phyloP scores from a whole-genome alignment of 2,329 filamentous ascomycete species.

The Meredithiella fracta region DNA sequence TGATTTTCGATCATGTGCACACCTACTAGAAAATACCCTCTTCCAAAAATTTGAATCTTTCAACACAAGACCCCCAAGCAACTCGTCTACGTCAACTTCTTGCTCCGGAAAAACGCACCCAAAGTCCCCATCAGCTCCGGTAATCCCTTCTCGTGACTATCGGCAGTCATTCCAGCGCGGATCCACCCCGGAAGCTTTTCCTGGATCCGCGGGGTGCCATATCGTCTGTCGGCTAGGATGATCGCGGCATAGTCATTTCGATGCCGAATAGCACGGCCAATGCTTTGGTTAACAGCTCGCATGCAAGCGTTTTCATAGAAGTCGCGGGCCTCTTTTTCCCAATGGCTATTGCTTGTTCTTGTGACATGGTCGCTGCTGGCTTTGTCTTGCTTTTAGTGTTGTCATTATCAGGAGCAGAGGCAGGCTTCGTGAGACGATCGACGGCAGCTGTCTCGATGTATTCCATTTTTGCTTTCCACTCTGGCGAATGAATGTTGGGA shows the following conservation, averaged over 20 bases:
- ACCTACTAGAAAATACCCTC: neutral
- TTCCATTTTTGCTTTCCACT: slow-evolving; percentile 84
- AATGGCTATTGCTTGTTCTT: slow-evolving; percentile 17
- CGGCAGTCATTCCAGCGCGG: slow-evolving; percentile 43
- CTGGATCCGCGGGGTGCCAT: slow-evolving; percentile 55
- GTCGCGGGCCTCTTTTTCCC: slow-evolving; percentile 49
- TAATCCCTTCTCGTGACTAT: slow-evolving; percentile 34
- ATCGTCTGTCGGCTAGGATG: slow-evolving; percentile 66
- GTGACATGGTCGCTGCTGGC: neutral
- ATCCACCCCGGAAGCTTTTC: slow-evolving; percentile 85
- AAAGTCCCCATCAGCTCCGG: slow-evolving; percentile 42
- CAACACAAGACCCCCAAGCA: neutral
- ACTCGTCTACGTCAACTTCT: slow-evolving; percentile 19
- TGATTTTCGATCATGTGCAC: neutral
- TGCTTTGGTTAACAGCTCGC: slow-evolving; percentile 92
- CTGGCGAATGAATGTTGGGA: slow-evolving; percentile 72
- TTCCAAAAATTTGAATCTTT: neutral
- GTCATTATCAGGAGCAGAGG: neutral
- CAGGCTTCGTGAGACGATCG: slow-evolving; percentile 12
- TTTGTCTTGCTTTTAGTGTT: neutral
- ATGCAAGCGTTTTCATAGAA: slow-evolving; percentile 94
- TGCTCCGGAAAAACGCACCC: slow-evolving; percentile 40
- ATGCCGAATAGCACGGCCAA: slow-evolving; percentile 83
- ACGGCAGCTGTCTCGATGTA: slow-evolving; percentile 49
- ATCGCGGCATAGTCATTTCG: slow-evolving; percentile 80